A percentile compares a stretch with the other conserved stretches of the same genome.
Evolutionary conservation across 2,329 filamentous ascomycete species (phyloP).

Genomic region (Colletotrichum lentis): DNA sequence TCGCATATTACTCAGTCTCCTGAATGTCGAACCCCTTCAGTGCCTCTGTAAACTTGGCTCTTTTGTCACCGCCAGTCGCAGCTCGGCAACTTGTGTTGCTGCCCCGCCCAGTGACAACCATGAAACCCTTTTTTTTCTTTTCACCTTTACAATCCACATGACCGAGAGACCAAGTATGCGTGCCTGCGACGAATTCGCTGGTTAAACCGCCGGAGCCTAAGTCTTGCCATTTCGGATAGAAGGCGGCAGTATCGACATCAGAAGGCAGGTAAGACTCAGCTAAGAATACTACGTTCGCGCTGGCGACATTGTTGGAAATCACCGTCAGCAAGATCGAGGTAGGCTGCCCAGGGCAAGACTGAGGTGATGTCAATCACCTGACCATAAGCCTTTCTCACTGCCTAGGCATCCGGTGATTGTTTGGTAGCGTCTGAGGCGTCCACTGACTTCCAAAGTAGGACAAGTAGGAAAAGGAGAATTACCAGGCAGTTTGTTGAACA

Average conservation of each 20-base stretch:
- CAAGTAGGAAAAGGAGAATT: neutral
- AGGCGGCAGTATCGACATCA: neutral
- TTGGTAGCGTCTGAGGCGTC: conserved; percentile 9
- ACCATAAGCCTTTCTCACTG: conserved; percentile 2
- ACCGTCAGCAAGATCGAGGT: neutral
- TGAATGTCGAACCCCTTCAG: conserved; percentile 5
- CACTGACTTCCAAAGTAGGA: conserved; percentile 16
- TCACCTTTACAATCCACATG: neutral
- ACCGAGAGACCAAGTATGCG: neutral
- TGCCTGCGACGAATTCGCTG: neutral
- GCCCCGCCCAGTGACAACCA: conserved; percentile 14
- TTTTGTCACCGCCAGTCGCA: conserved; percentile 1
- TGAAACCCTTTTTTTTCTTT: conserved; percentile 9
- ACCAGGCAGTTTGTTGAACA: neutral
- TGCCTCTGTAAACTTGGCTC: neutral
- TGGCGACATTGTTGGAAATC: conserved; percentile 1
- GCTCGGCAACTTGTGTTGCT: neutral
- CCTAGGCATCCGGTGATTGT: neutral
- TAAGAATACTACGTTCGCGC: neutral
- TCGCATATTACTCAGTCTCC: neutral
- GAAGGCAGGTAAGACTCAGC: neutral
- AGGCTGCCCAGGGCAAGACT: neutral
- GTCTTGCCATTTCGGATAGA: neutral
- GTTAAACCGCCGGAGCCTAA: neutral
- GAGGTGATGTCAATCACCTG: neutral